These are phyloP conservation scores for Acanthamoeba triangularis DNA, from an alignment of 208 protist genomes.

Conservation along the genomic window DNA sequence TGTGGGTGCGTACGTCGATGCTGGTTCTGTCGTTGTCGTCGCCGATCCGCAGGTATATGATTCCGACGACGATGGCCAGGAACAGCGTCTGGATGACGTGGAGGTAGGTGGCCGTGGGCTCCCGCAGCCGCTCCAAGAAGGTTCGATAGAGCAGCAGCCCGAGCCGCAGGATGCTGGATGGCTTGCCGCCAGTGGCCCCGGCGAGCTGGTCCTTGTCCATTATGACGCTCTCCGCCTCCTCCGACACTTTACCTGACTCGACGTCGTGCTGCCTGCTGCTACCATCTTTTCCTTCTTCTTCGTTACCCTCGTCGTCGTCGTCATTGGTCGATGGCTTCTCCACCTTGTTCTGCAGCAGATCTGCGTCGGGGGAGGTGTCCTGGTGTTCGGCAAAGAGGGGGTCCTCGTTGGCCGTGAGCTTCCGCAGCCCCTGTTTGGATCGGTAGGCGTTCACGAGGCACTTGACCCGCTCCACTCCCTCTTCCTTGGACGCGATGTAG, in stretches of 20 bases:
- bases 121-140: background rate
- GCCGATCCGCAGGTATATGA: background rate
- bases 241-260: too few species aligned
- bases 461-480: background rate
- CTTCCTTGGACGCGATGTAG: background rate
- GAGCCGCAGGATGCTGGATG: background rate
- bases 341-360: background rate
- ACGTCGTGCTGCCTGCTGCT: too few species aligned
- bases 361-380: background rate
- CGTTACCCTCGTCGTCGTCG: too few species aligned
- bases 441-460: background rate
- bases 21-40: constrained; percentile 10
- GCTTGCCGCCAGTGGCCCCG: background rate
- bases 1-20: background rate
- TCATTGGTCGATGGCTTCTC: background rate
- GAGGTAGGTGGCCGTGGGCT: background rate
- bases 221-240: background rate
- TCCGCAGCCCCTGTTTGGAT: background rate
- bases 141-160: background rate
- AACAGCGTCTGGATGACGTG: constrained; percentile 33
- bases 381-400: background rate
- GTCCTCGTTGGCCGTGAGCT: background rate
- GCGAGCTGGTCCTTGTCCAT: background rate
- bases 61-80: background rate
- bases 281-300: too few species aligned